These are phyloP conservation scores for Citrullus amarus DNA, from an alignment of 306 rosid species.

Conservation along the genomic window DNA sequence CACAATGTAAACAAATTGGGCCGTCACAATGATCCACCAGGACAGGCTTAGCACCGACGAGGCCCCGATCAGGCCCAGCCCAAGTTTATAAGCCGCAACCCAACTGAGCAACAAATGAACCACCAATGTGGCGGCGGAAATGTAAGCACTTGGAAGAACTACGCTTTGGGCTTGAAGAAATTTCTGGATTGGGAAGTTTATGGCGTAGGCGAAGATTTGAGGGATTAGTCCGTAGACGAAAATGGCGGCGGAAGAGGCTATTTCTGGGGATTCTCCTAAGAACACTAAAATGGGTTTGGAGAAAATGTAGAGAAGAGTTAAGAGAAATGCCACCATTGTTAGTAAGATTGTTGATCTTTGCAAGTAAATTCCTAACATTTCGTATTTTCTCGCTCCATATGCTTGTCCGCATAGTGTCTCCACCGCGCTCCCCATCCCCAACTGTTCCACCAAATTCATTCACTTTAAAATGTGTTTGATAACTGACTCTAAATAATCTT, in stretches of 20 bases:
- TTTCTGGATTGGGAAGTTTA: slow-evolving; percentile 66
- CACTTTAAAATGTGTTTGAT: no score
- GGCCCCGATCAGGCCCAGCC: slow-evolving; percentile 57
- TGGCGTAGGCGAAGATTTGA: slow-evolving; percentile 63
- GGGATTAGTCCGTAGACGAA: slow-evolving; percentile 70
- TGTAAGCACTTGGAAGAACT: slow-evolving; percentile 56
- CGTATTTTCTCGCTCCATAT: slow-evolving; percentile 45
- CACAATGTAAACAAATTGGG: slow-evolving; percentile 46
- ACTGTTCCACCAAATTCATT: slow-evolving; percentile 16
- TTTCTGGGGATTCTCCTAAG: slow-evolving; percentile 38
- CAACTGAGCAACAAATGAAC: slow-evolving; percentile 43
- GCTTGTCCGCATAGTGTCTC: slow-evolving; percentile 88
- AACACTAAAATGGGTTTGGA: slow-evolving; percentile 29
- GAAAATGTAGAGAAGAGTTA: slow-evolving; percentile 28
- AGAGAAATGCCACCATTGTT: slow-evolving; percentile 1
- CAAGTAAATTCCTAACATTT: slow-evolving; percentile 50
- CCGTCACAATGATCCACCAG: slow-evolving; percentile 69
- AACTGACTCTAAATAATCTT: no score
- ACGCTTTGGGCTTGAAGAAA: slow-evolving; percentile 75
- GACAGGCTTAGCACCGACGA: slow-evolving; percentile 59
- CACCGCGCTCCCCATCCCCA: slow-evolving; percentile 92
- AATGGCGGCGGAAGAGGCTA: slow-evolving; percentile 35
- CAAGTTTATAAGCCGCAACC: slow-evolving; percentile 40
- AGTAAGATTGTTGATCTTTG: slow-evolving; percentile 59
- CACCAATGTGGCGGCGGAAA: slow-evolving; percentile 35